These are phyloP conservation scores for Fraxinus angustifolia DNA, from an alignment of 305 asterid species.

Conservation along the genomic window DNA sequence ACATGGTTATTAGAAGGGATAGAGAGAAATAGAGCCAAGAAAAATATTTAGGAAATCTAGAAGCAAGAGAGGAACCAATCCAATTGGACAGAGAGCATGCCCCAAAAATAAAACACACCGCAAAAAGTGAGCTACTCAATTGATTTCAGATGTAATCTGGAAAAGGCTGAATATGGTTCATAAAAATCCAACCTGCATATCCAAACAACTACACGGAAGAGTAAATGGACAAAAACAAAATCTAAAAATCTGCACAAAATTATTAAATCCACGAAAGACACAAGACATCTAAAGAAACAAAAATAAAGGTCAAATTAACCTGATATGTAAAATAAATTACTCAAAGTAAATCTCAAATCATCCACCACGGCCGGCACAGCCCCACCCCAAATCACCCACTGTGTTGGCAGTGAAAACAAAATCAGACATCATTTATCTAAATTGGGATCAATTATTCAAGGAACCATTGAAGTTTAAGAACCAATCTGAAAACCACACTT, in stretches of 20 bases:
- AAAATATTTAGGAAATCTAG: conserved; percentile 52
- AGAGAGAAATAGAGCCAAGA: conserved; percentile 40
- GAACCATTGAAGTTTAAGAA: too few relatives aligned
- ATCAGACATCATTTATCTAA: neutral
- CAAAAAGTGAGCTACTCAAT: conserved; percentile 38
- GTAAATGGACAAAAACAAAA: neutral
- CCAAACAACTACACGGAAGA: neutral
- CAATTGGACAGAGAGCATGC: conserved; percentile 56
- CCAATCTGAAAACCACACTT: too few relatives aligned
- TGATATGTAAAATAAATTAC: neutral
- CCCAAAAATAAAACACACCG: conserved; percentile 54
- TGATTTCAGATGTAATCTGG: neutral
- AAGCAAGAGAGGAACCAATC: conserved; percentile 43
- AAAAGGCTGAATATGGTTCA: neutral
- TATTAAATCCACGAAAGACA: neutral
- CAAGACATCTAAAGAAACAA: neutral
- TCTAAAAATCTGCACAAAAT: neutral
- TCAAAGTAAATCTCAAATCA: neutral
- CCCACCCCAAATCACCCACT: neutral
- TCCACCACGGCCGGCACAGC: neutral
- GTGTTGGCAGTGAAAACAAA: neutral
- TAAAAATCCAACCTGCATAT: neutral
- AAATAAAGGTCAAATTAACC: neutral
- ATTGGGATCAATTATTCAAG: neutral
- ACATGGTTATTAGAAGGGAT: conserved; percentile 27